Base-by-base conservation (phyloP, 2,329 filamentous ascomycete genomes). In the Xylaria sp. region DNA sequence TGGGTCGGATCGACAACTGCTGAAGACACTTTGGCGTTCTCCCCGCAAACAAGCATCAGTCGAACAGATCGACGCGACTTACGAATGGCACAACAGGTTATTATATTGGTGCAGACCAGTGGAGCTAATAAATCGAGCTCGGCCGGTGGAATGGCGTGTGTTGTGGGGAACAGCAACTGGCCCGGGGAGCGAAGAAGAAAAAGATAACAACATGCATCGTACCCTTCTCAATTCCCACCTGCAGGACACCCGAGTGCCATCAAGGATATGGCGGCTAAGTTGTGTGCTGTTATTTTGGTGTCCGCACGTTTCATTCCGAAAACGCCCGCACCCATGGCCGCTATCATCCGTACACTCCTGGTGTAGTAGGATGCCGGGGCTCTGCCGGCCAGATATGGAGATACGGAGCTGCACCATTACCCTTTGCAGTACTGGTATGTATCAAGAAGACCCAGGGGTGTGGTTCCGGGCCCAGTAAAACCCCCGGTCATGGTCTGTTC, bases 261-360 rank as follows among this genome's bases (percentile, higher is more conserved):
- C 20, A 23, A 58, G 23, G 39, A 13, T 46, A 39, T 43, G 56
- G 48, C 48, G 48, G 36, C 28, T 28, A 33, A 28, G 43, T 23
- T 20, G 18, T 25, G n/a, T 7, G 9, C 25, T 2, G 23, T 60
- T 41, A n/a, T 1, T 13, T 28, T 23, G n/a, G 36, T 43, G 13
- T 52, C 15, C 31, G 36, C 36, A 15, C 43, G 56, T 49, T 60
- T 20, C 15, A 62, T 64, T 49, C 65, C 60, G 46, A 43, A 52
- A 41, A 41, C 49, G 39, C 56, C 41, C 31, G 61, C 15, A n/a
- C 56, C 39, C 31, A 55, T 25, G 49, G 33, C 8, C 8, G 10
- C 33, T 36, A 8, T 36, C 6, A 4, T 36, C 28, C 9, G 8
- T 36, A 36, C 33, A 36, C 33, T 28, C 28, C 28, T 28, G 28